Conservation (phyloP, 306 rosid genomes). For the Cucurbita maxima region DNA sequence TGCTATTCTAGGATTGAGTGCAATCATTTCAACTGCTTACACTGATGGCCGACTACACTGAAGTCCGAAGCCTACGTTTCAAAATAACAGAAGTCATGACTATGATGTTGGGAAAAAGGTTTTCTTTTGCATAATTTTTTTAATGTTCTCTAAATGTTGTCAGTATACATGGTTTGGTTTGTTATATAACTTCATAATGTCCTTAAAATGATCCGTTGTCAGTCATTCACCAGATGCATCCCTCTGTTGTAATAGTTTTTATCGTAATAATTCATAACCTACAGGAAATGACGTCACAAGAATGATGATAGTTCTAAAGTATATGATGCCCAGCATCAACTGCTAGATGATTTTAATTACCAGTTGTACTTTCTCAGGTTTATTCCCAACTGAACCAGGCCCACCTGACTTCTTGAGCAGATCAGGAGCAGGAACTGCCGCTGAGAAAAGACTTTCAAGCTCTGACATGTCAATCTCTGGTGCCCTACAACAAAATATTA, state of each 20-base stretch:
- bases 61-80: no score
- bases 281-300: neutral
- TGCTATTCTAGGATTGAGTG: no score
- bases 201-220: neutral
- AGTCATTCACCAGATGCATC: neutral
- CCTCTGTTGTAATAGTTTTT: neutral
- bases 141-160: no score
- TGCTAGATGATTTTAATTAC: conserved; percentile 26
- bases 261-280: neutral
- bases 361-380: conserved; percentile 83
- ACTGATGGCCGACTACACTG: no score
- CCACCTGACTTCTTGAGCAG: conserved; percentile 26
- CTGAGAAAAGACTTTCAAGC: conserved; percentile 85
- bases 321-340: neutral
- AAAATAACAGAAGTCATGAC: no score
- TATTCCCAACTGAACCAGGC: conserved; percentile 38
- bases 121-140: no score
- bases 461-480: conserved; percentile 92
- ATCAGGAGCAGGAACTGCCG: conserved; percentile 42
- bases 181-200: neutral
- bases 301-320: neutral
- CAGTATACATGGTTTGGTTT: neutral
- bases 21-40: no score
- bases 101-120: no score
- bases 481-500: conserved; percentile 38